Evolutionary conservation across 768 basidiomycete species (phyloP).

Genomic region (Amanita rubescens): DNA sequence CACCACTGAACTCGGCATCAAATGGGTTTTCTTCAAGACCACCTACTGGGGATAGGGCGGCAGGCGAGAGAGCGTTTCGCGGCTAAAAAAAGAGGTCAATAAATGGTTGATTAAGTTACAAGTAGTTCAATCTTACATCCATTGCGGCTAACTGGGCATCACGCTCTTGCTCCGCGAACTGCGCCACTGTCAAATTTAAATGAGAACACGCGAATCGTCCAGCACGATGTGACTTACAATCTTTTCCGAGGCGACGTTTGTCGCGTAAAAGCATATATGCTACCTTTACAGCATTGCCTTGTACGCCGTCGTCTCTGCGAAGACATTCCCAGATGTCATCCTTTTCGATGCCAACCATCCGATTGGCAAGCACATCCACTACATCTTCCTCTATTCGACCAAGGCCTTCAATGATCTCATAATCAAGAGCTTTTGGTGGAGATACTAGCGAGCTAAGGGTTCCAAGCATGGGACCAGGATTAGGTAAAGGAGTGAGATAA

Average conservation of each 20-base stretch:
- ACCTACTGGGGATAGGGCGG: constrained; percentile 54
- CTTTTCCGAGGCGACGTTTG: constrained; percentile 75
- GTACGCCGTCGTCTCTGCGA: constrained; percentile 72
- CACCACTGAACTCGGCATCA: constrained; percentile 62
- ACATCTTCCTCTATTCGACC: constrained; percentile 90
- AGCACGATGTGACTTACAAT: constrained; percentile 50
- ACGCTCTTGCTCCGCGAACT: constrained; percentile 80
- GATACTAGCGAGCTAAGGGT: constrained; percentile 66
- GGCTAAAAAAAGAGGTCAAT: constrained; percentile 38
- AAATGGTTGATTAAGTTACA: constrained; percentile 6
- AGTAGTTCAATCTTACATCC: constrained; percentile 51
- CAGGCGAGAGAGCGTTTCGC: constrained; percentile 60
- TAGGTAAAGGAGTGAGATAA: constrained; percentile 82
- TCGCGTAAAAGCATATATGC: constrained; percentile 93
- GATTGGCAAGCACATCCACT: constrained; percentile 69
- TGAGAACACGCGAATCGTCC: neutral
- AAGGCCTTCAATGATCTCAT: constrained; percentile 84
- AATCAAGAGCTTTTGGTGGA: constrained; percentile 62
- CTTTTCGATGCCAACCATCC: constrained; percentile 68
- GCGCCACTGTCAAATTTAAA: constrained; percentile 42
- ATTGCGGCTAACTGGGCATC: constrained; percentile 72
- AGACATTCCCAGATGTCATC: constrained; percentile 87
- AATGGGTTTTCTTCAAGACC: constrained; percentile 74
- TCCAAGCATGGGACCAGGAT: constrained; percentile 71
- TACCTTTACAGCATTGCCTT: constrained; percentile 92